Base-by-base conservation (phyloP, 2,329 filamentous ascomycete species). In the Pochonia chlamydosporia region DNA sequence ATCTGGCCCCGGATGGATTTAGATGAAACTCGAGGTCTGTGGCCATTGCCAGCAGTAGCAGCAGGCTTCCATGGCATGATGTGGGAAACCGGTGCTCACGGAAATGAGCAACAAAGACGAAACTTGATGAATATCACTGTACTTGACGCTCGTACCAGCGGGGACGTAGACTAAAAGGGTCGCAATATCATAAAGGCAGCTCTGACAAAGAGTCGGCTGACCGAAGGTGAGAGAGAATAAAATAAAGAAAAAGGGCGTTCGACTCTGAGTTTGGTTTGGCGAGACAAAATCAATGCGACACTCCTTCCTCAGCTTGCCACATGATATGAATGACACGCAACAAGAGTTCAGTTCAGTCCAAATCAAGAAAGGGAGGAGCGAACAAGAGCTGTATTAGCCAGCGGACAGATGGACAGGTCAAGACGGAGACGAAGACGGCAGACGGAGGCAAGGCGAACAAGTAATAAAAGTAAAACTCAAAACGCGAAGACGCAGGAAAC, bases 1-100 rank as follows among this genome's bases (percentile, higher is more conserved):
- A 84, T 83, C 54, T 74, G 77, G 51, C 79, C 79, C 33, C 80
- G 75, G 51, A 83, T 75, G 28, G 74, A 73, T 54, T 70, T 67
- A 53, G 68, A 65, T 52, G 66, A 50, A 40, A 53, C 52, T 33
- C 54, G 50, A 40, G 58, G 53, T 46, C 52, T 56, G 48, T 49
- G 46, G 50, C 46, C 49, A 25, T 51, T 66, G 54, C 65, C 57
- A 55, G 58, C 65, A 45, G 73, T 60, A 28, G 65, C 55, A 44
- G 65, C 55, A 44, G 69, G 63, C 59, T 72, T 77, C 66, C 76
- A 78, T 37, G 75, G 56, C 50, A 57, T 64, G 52, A 11, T 43
- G 30, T 30, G 44, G 14, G 25, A 26, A 28, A 5, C 23, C 14
- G 13, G 10, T 18, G 18, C 20, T n/a, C 30, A n/a, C 6, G 18